Percentiles rank a stretch among this genome's conserved stretches.
phyloP scores from a whole-genome alignment of 2,329 filamentous ascomycete species.

The Colletotrichum brevisporum region DNA sequence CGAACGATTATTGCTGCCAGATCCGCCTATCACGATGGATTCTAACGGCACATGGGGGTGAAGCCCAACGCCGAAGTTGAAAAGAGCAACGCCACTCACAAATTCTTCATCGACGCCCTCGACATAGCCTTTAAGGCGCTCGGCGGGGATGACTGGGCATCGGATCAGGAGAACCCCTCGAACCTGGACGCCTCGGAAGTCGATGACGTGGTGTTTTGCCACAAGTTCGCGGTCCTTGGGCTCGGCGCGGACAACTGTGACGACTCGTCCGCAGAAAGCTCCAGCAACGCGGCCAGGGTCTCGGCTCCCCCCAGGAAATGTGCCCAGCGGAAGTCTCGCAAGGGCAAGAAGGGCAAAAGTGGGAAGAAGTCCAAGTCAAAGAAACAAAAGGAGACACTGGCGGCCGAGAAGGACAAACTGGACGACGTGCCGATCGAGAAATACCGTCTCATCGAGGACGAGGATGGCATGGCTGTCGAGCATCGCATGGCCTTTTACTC shows the following conservation, averaged over 20 bases:
- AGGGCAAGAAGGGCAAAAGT: conserved; percentile 36
- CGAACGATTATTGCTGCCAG: conserved; percentile 55
- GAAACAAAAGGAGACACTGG: conserved; percentile 28
- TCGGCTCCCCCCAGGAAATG: conserved; percentile 21
- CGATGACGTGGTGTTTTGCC: neutral
- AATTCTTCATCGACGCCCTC: conserved; percentile 59
- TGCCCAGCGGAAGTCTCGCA: conserved; percentile 40
- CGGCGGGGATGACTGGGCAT: conserved; percentile 48
- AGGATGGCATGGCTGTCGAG: conserved; percentile 53
- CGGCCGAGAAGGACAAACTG: conserved; percentile 41
- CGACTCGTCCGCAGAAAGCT: neutral
- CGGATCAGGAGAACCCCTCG: too few relatives aligned
- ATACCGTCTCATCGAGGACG: conserved; percentile 58
- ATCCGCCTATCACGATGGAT: conserved; percentile 47
- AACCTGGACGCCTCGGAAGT: neutral
- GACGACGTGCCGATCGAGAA: conserved; percentile 60
- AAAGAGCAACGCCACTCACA: conserved; percentile 56
- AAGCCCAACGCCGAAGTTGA: conserved; percentile 53
- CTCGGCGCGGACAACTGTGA: neutral
- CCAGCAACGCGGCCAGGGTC: neutral
- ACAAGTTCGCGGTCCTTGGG: neutral
- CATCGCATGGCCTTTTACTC: conserved; percentile 61
- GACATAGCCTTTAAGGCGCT: conserved; percentile 52
- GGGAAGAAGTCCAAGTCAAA: conserved; percentile 45
- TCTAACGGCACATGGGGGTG: conserved; percentile 49